Evolutionary conservation across 2,329 filamentous ascomycete genomes (phyloP), one percentile per base, ranked within the genome.

Genomic region (Trichophyton simii): DNA sequence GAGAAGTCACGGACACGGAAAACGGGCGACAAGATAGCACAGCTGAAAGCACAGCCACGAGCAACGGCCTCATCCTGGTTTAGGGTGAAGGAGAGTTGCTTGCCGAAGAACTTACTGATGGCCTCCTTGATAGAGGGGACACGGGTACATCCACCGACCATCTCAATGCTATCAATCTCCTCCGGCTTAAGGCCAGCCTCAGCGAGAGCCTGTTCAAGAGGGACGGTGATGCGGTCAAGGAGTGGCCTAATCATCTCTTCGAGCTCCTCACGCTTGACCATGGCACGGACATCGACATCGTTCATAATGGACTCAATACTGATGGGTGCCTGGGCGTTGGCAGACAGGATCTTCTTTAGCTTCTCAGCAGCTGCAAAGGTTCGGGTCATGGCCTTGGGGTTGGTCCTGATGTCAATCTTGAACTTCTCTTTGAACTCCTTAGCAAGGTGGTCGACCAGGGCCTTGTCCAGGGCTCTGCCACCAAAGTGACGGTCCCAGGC

Each of bases 281-380:
- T 87, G 63, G 87, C 81, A 60, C 84, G 84, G 42, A 96, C 94
- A 74, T 99, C 94, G 64, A 96, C 80, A 74, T 99, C 94, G 77
- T 97, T 95, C 91, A 99, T 97, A 68, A 99, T 81, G 41, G 91
- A 96, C 80, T 99, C 94, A 71, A 99, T 95, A 82, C 91, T 97
- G 75, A 99, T 78, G 58, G 92, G 90, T 18, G 92, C 91, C 72
- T 88, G 83, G 68, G 91, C 88, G 79, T 97, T 97, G 73, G 94
- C 94, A 41, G 92, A 97, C 61, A 99, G 81, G 61, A 97, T 87
- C 85, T 97, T 97, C 87, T 99, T 99, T 73, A 95, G 80, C 83
- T 96, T 96, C 83, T 99, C 94, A 61, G 91, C 91, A 62, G 89
- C 91, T 64, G 90, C 86, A 48, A 88, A 83, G 68, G 95, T 89